These are phyloP conservation scores for Backusella mclennaniae DNA, from an alignment of 192 early-diverging fungal species.

Conservation along the genomic window DNA sequence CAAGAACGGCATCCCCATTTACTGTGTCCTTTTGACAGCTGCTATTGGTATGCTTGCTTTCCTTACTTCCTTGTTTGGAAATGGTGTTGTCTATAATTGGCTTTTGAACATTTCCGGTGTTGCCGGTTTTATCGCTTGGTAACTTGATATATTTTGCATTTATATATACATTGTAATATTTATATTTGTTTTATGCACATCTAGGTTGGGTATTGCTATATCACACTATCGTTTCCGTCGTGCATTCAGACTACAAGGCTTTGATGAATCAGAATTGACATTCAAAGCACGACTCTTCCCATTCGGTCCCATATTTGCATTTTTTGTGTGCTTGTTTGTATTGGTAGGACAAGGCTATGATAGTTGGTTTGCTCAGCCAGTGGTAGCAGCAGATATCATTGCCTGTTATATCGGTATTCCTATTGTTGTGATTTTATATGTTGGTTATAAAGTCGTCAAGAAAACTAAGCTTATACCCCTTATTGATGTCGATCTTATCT, in stretches of 20 bases:
- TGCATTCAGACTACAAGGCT: conserved; percentile 74
- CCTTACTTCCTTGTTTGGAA: conserved; percentile 51
- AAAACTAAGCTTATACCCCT: conserved; percentile 63
- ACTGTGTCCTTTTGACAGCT: conserved; percentile 50
- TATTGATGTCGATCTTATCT: conserved; percentile 58
- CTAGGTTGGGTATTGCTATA: conserved; percentile 66
- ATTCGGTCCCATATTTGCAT: conserved; percentile 66
- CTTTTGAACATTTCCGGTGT: conserved; percentile 72
- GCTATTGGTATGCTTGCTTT: conserved; percentile 60
- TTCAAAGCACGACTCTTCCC: conserved; percentile 74
- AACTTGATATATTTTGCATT: not conserved
- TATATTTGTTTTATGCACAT: not conserved
- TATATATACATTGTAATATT: not conserved
- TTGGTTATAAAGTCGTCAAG: conserved; percentile 63
- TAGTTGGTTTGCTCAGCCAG: conserved; percentile 42
- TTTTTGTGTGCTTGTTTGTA: conserved; percentile 56
- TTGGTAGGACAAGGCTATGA: conserved; percentile 63
- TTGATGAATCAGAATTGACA: conserved; percentile 57
- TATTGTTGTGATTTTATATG: conserved; percentile 60
- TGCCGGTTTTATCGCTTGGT: conserved; percentile 83
- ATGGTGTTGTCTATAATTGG: conserved; percentile 62
- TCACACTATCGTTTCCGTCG: conserved; percentile 86
- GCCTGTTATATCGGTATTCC: conserved; percentile 68
- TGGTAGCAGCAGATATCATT: conserved; percentile 51
- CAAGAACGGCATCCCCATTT: conserved; percentile 60